Evolutionary conservation across 257 asterid species (phyloP).

Genomic region (Solanum neorickii): DNA sequence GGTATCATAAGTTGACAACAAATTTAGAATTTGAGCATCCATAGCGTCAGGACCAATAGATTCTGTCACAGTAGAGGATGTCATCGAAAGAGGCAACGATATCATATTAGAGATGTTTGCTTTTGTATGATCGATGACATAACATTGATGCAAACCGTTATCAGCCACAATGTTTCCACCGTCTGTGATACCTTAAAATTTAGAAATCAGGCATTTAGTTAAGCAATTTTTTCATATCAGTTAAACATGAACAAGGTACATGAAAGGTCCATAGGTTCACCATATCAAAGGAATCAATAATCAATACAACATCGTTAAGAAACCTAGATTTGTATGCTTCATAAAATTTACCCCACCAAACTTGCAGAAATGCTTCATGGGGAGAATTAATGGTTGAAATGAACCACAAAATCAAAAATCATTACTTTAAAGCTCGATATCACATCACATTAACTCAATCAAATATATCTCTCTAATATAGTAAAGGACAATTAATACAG

Average conservation of each 20-base stretch:
- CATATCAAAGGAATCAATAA: slow-evolving; percentile 4
- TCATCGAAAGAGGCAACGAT: too few relatives aligned
- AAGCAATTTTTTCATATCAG: background rate
- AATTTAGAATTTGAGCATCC: too few relatives aligned
- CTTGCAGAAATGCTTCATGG: slow-evolving; percentile 13
- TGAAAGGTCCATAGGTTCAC: background rate
- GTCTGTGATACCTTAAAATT: background rate
- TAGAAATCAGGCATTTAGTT: background rate
- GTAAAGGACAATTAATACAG: background rate
- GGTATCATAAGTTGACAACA: too few relatives aligned
- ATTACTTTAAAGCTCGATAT: background rate
- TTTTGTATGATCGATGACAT: background rate
- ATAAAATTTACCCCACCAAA: slow-evolving; percentile 19
- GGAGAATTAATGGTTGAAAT: slow-evolving; percentile 1
- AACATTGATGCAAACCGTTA: background rate
- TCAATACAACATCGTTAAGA: background rate
- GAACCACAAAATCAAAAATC: background rate
- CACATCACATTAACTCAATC: background rate
- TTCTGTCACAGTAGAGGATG: too few relatives aligned
- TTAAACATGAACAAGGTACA: background rate
- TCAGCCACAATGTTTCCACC: background rate
- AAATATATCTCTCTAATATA: background rate
- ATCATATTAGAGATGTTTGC: background rate
- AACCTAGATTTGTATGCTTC: background rate
- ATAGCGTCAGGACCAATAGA: too few relatives aligned